phyloP scores from a whole-genome alignment of 1,284 basidiomycete genomes.

The Dichomitus squalens region DNA sequence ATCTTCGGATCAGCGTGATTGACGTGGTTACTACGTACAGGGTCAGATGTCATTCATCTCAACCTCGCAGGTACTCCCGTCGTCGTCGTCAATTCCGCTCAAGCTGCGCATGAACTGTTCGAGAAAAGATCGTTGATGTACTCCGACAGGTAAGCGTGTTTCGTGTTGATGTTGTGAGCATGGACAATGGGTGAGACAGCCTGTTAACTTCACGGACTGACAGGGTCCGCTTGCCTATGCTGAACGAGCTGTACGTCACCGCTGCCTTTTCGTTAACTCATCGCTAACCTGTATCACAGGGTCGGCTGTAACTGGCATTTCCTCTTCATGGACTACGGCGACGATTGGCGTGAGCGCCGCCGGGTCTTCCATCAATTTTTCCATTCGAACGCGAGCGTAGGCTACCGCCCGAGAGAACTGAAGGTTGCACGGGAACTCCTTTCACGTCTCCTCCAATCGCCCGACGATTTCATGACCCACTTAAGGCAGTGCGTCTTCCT shows the following conservation, averaged over 20 bases:
- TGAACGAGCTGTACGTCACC: slow-evolving; percentile 29
- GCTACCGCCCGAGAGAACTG: slow-evolving; percentile 25
- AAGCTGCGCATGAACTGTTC: slow-evolving; percentile 32
- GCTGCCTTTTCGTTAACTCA: slow-evolving; percentile 1
- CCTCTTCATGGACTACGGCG: slow-evolving; percentile 30
- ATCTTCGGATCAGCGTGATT: background rate
- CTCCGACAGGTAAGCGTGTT: slow-evolving; percentile 25
- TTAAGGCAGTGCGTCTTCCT: slow-evolving; percentile 25
- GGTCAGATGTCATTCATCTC: slow-evolving; percentile 31
- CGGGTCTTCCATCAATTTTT: slow-evolving; percentile 31
- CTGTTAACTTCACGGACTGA: slow-evolving; percentile 1
- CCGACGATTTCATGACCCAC: slow-evolving; percentile 30
- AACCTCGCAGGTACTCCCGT: slow-evolving; percentile 26
- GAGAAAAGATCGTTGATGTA: slow-evolving; percentile 29
- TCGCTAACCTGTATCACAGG: slow-evolving; percentile 14
- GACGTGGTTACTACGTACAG: slow-evolving; percentile 14
- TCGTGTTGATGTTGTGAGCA: background rate
- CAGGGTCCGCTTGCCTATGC: slow-evolving; percentile 29
- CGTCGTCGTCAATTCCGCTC: slow-evolving; percentile 31
- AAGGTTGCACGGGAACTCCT: slow-evolving; percentile 24
- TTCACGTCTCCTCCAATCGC: slow-evolving; percentile 26
- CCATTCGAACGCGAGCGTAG: slow-evolving; percentile 24
- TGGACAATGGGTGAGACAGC: background rate
- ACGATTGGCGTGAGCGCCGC: slow-evolving; percentile 27
- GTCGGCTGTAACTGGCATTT: slow-evolving; percentile 33